Base-by-base conservation (phyloP, 805 yeast genomes). In the Saturnispora halmiae region DNA sequence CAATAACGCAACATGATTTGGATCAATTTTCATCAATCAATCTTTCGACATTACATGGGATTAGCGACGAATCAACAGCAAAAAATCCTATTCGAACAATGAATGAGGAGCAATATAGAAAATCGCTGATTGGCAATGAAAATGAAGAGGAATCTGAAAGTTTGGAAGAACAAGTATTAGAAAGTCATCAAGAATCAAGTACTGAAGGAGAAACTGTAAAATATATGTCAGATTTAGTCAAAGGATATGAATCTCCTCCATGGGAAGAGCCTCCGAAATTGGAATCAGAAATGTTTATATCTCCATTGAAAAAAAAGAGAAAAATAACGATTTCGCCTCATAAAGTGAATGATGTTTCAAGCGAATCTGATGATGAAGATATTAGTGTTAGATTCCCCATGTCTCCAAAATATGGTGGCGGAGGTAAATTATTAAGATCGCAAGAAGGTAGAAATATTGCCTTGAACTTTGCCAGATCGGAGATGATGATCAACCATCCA, bases 361-460 rank as follows among this genome's bases (percentile, higher is more conserved):
- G 24, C 6, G 34, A 35, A 24, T 13, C 18, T 13, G 31, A 27
- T 6, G 50, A 49, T 10, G 51, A 50, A 14, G 51, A 50, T 15
- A 22, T 46, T 9, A 51, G 48, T 21, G 33, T 50, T n/a, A 42
- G 74, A 41, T 70, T 71, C 45, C 76, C 76, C 2, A 56, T 60
- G 34, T 70, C 75, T 0, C 73, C 75, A 2, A 64, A 63, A 31
- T 69, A 65, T 43, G 66, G 67, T 0, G 67, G 63, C 0, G 65
- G 64, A 14, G 69, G 67, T 0, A 50, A 48, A 15, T 45, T 64
- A 10, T 42, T 63, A 10, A 49, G 64, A 7, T 56, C 61, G 0
- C 41, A 42, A 13, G 43, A 45, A 31, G 61, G 63, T 1, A 47
- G 53, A 24, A 51, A 50, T 27, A 34, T 50, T 6, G 59, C 58